phyloP scores from a whole-genome alignment of 148 eudicot genomes.

The Polygonum aviculare region DNA sequence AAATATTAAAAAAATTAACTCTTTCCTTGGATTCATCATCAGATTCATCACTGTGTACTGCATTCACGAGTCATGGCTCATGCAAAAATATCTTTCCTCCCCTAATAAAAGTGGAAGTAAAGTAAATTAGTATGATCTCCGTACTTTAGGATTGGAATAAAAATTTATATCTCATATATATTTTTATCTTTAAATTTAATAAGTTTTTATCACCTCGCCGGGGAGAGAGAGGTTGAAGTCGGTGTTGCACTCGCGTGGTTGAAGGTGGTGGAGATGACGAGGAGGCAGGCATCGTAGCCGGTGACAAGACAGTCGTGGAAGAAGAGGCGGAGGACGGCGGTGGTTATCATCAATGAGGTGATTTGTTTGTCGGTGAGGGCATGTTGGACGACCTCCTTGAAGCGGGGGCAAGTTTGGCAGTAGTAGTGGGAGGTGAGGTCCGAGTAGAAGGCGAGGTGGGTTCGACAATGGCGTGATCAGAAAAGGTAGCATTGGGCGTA shows the following conservation, averaged over 20 bases:
- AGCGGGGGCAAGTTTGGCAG: constrained; percentile 32
- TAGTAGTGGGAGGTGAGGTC: constrained; percentile 25
- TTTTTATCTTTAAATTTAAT: too few species aligned
- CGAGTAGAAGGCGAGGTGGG: constrained; percentile 12
- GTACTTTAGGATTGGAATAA: too few species aligned
- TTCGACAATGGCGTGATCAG: constrained; percentile 14
- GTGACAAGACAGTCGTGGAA: constrained; percentile 47
- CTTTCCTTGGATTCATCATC: neutral
- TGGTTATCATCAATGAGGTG: constrained; percentile 37
- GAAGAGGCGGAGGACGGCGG: constrained; percentile 42
- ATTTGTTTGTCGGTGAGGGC: constrained; percentile 47
- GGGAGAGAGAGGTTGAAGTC: constrained; percentile 57
- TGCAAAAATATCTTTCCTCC: neutral
- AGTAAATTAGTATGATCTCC: too few species aligned
- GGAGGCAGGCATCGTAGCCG: constrained; percentile 46
- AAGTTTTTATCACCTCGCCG: constrained; percentile 27
- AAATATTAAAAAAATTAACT: too few species aligned
- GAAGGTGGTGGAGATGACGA: constrained; percentile 33
- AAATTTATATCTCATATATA: too few species aligned
- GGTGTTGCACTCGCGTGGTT: constrained; percentile 38
- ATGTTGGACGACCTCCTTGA: constrained; percentile 26
- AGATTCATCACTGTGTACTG: too few species aligned
- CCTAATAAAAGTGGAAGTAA: too few species aligned
- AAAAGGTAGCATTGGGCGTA: too few species aligned
- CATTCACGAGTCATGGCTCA: too few species aligned